These are phyloP conservation scores for Penicillium canescens DNA, from an alignment of 495 filamentous ascomycete genomes.

Conservation along the genomic window DNA sequence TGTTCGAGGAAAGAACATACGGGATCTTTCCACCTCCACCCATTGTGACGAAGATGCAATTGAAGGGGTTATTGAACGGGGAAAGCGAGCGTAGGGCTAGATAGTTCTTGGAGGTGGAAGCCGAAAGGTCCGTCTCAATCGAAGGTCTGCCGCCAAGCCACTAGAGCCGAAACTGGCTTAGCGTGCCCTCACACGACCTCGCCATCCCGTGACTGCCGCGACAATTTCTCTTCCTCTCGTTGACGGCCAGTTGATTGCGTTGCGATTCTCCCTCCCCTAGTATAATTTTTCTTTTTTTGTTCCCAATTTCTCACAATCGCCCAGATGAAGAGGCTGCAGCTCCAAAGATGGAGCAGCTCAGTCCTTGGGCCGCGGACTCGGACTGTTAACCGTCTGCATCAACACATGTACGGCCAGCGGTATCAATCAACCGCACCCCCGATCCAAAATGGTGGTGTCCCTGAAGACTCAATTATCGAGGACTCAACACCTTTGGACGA, in stretches of 20 bases:
- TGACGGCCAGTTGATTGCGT: conserved; percentile 18
- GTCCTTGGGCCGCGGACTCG: conserved; percentile 58
- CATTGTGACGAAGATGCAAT: conserved; percentile 42
- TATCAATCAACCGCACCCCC: conserved; percentile 42
- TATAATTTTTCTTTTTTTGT: conserved; percentile 11
- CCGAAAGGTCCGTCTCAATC: conserved; percentile 36
- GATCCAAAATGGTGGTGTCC: conserved; percentile 17
- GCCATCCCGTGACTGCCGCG: conserved; percentile 45
- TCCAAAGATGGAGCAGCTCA: conserved; percentile 71
- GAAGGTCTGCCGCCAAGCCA: conserved; percentile 36
- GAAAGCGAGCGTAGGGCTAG: conserved; percentile 25
- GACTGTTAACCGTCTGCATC: conserved; percentile 49
- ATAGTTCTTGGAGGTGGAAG: conserved; percentile 28
- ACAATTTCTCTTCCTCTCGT: conserved; percentile 46
- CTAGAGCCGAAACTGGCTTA: conserved; percentile 27
- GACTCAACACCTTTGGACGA: conserved; percentile 7
- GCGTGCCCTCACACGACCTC: conserved; percentile 38
- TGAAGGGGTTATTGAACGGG: conserved; percentile 20
- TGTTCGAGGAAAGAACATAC: conserved; percentile 52
- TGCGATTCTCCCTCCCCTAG: conserved; percentile 19
- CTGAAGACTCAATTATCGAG: conserved; percentile 14
- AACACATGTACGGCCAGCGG: conserved; percentile 39
- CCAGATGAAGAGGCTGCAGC: conserved; percentile 70
- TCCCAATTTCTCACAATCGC: conserved; percentile 18
- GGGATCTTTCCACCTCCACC: conserved; percentile 79